Conservation (phyloP, 495 filamentous ascomycete genomes). For the Jackrogersella minutella region DNA sequence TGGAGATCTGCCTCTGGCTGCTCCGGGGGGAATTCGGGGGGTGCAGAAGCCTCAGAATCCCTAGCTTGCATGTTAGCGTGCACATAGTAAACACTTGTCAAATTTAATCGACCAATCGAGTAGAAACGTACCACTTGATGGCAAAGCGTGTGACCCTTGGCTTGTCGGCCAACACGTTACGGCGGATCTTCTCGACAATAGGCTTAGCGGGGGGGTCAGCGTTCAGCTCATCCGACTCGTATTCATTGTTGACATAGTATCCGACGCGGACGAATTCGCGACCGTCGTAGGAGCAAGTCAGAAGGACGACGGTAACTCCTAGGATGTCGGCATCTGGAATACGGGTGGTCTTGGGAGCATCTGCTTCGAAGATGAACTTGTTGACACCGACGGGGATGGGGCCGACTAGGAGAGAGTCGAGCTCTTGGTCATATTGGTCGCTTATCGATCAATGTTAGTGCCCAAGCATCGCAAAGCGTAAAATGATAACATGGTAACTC, state of each 20-base stretch:
- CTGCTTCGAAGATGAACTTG: slow-evolving; percentile 98
- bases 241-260: slow-evolving; percentile 99
- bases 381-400: slow-evolving; percentile 97
- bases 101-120: not conserved
- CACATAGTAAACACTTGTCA: not conserved
- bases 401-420: slow-evolving; percentile 94
- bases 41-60: slow-evolving; percentile 96
- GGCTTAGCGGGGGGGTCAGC: slow-evolving; percentile 90
- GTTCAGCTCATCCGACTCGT: slow-evolving; percentile 87
- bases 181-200: slow-evolving; percentile 85
- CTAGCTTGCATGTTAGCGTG: slow-evolving; percentile 56
- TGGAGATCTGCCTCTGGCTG: slow-evolving; percentile 92
- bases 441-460: slow-evolving; percentile 56
- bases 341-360: slow-evolving; percentile 83
- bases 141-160: slow-evolving; percentile 95
- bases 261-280: slow-evolving; percentile 98
- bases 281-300: slow-evolving; percentile 95
- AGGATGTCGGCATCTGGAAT: slow-evolving; percentile 95
- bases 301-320: slow-evolving; percentile 94
- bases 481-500: slow-evolving; percentile 55
- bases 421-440: slow-evolving; percentile 96
- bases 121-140: slow-evolving; percentile 87
- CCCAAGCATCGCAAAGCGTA: not conserved
- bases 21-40: slow-evolving; percentile 94
- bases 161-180: slow-evolving; percentile 96